Evolutionary conservation across 1,284 basidiomycete species (phyloP).

Genomic region (Sporisorium exsertum): DNA sequence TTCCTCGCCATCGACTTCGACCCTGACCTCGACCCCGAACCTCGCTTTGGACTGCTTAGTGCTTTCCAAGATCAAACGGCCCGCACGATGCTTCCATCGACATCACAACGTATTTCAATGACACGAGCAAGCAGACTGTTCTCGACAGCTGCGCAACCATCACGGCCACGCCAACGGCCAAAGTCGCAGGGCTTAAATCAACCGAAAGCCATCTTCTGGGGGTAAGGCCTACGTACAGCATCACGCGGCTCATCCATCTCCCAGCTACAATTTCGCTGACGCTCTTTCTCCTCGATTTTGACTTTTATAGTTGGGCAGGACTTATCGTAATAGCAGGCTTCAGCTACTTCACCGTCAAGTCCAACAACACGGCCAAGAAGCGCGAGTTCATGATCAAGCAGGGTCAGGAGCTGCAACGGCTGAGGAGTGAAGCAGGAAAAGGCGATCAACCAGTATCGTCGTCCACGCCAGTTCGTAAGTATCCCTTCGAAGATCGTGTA

Average conservation of each 20-base stretch:
- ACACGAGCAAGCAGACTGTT: neutral
- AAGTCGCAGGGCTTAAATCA: conserved; percentile 40
- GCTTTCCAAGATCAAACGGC: neutral
- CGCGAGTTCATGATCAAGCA: conserved; percentile 50
- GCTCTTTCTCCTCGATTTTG: neutral
- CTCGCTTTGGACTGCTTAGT: neutral
- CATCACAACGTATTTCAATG: neutral
- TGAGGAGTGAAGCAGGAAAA: neutral
- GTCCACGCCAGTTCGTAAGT: conserved; percentile 28
- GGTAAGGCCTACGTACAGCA: conserved; percentile 14
- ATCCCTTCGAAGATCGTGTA: neutral
- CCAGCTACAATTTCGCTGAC: neutral
- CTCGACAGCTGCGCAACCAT: conserved; percentile 8
- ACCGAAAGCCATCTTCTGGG: conserved; percentile 47
- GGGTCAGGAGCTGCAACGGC: conserved; percentile 28
- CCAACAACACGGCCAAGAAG: conserved; percentile 52
- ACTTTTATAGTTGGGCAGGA: conserved; percentile 34
- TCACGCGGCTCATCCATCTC: neutral
- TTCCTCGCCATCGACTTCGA: neutral
- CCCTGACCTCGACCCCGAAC: neutral
- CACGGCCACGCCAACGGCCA: conserved; percentile 1
- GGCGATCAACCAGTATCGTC: conserved; percentile 2
- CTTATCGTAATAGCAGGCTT: conserved; percentile 43
- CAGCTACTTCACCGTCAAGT: conserved; percentile 52
- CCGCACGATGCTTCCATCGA: conserved; percentile 11